These are phyloP conservation scores for Boletus pseudopeckii DNA, from an alignment of 768 basidiomycete genomes.

Conservation along the genomic window DNA sequence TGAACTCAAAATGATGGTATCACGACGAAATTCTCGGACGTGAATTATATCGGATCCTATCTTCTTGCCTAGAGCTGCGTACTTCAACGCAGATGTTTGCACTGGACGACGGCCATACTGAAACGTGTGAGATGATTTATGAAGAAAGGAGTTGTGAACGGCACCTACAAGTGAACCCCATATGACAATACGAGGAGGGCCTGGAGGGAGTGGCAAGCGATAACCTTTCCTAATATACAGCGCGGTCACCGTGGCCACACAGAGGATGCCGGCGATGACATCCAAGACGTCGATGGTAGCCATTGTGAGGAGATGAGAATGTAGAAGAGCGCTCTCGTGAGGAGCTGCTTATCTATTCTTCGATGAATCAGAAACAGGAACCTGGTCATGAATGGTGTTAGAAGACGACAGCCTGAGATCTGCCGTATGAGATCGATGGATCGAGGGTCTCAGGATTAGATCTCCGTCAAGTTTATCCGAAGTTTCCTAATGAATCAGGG, in stretches of 20 bases:
- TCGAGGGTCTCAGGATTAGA: neutral
- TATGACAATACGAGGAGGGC: neutral
- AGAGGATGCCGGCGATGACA: neutral
- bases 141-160: neutral
- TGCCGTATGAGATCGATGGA: neutral
- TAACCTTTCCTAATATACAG: neutral
- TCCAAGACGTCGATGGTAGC: neutral
- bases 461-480: neutral
- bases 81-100: conserved; percentile 1
- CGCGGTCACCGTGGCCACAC: neutral
- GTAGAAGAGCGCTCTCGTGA: neutral
- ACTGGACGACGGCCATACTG: conserved; percentile 19
- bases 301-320: neutral
- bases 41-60: conserved; percentile 2
- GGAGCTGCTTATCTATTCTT: neutral
- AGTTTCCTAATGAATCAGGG: neutral
- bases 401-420: neutral
- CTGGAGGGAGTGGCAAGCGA: neutral
- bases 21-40: conserved; percentile 2
- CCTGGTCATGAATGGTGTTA: neutral
- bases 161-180: conserved; percentile 3
- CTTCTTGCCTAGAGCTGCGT: conserved; percentile 1
- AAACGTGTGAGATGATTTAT: too few species aligned
- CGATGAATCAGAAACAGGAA: neutral
- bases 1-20: conserved; percentile 2